phyloP scores from a whole-genome alignment of 1,284 basidiomycete species.

The Ceratorhiza oryzae-sativae region DNA sequence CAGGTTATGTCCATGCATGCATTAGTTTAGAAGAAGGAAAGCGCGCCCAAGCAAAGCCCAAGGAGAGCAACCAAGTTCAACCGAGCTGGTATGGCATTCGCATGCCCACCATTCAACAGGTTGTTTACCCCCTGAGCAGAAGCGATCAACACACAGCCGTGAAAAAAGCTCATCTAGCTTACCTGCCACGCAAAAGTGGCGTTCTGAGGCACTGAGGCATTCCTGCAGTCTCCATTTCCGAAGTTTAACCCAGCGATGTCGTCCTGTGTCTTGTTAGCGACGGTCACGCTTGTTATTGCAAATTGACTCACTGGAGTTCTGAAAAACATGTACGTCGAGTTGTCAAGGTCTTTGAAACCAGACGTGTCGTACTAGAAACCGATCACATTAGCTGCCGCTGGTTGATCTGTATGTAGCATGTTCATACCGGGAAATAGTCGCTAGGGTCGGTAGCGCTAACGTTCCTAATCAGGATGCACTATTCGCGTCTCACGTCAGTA shows the following conservation, averaged over 20 bases:
- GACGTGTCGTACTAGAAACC: slow-evolving; percentile 41
- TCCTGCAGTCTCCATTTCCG: slow-evolving; percentile 42
- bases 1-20: neutral
- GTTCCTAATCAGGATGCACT: slow-evolving; percentile 44
- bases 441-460: slow-evolving; percentile 42
- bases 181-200: slow-evolving; percentile 43
- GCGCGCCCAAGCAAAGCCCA: neutral
- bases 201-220: slow-evolving; percentile 43
- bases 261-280: slow-evolving; percentile 27
- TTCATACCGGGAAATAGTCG: slow-evolving; percentile 41
- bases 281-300: neutral
- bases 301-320: slow-evolving; percentile 40
- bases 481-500: neutral
- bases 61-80: neutral
- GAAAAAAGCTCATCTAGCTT: neutral
- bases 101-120: slow-evolving; percentile 2
- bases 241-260: slow-evolving; percentile 43
- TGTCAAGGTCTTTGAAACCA: slow-evolving; percentile 40
- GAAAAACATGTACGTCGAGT: slow-evolving; percentile 44
- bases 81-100: neutral
- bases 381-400: neutral
- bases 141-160: neutral
- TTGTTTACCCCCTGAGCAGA: slow-evolving; percentile 1
- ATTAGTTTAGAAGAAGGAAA: neutral
- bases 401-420: neutral